A percentile compares a stretch with the other conserved stretches of the same genome.
Conservation (phyloP, 257 asterid genomes). For the Nicotiana noctiflora region DNA sequence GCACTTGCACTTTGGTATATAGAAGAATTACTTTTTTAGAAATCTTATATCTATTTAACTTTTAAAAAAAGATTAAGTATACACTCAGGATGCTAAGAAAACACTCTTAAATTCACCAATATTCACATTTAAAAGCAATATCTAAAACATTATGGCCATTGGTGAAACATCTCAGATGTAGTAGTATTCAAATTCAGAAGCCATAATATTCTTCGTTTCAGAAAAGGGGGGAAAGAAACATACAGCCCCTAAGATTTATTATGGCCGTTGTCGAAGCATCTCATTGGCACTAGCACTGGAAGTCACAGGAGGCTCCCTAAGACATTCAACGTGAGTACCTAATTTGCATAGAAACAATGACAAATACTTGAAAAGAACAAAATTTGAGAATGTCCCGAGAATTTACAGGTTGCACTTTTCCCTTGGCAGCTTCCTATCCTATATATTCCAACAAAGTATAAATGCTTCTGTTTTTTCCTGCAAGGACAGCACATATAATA, state of each 20-base stretch:
- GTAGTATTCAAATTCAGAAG: neutral
- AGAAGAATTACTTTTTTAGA: neutral
- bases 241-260: neutral
- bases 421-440: neutral
- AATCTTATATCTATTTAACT: neutral
- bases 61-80: neutral
- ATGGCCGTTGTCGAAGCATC: neutral
- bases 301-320: neutral
- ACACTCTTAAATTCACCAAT: neutral
- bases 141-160: neutral
- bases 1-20: no score
- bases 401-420: constrained; percentile 1
- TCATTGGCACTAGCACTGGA: neutral
- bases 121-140: neutral
- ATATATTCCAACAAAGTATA: neutral
- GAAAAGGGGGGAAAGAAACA: no score
- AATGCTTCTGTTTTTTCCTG: neutral
- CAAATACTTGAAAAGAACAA: neutral
- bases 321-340: neutral
- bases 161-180: no score
- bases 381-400: neutral
- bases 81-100: neutral
- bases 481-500: neutral
- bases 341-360: neutral
- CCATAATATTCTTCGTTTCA: neutral